Percentiles rank a stretch among this genome's conserved stretches.
phyloP scores from a whole-genome alignment of 495 filamentous ascomycete genomes.

The Polyplosphaeria fusca region DNA sequence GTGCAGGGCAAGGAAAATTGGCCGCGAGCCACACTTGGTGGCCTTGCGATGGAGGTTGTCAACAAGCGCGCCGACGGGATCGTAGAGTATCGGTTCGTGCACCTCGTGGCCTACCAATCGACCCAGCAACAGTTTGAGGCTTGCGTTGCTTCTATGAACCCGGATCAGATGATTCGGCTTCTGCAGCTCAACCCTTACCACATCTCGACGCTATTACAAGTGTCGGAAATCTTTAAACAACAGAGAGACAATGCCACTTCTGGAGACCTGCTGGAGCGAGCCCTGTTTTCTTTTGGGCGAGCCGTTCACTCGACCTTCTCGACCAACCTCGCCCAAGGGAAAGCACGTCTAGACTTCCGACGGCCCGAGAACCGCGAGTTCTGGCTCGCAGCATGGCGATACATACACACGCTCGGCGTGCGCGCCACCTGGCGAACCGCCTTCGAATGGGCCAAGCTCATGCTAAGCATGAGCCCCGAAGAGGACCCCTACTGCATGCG shows the following conservation, averaged over 20 bases:
- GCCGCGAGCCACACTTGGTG: constrained; percentile 76
- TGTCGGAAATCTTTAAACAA: constrained; percentile 86
- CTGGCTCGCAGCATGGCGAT: constrained; percentile 84
- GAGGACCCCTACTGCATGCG: constrained; percentile 79
- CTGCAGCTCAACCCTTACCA: constrained; percentile 80
- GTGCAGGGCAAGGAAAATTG: constrained; percentile 89
- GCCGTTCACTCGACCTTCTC: constrained; percentile 77
- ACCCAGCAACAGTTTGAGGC: constrained; percentile 73
- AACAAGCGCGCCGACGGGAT: constrained; percentile 50
- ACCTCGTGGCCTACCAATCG: constrained; percentile 70
- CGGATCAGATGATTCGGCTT: constrained; percentile 63
- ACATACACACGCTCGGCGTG: constrained; percentile 75
- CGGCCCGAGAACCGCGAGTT: constrained; percentile 86
- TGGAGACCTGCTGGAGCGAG: constrained; percentile 84
- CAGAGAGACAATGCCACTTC: constrained; percentile 81
- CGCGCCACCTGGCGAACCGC: constrained; percentile 93
- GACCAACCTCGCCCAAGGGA: constrained; percentile 70
- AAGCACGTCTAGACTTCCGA: constrained; percentile 72
- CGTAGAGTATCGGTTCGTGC: constrained; percentile 69
- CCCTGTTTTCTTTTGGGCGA: constrained; percentile 88
- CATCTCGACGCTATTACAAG: constrained; percentile 86
- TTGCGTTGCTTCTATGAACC: constrained; percentile 78
- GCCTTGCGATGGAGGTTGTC: constrained; percentile 79
- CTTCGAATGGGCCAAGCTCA: constrained; percentile 85
- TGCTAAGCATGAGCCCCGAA: constrained; percentile 69